Conservation (phyloP, 1,284 basidiomycete genomes). For the Rhizoctonia solani region DNA sequence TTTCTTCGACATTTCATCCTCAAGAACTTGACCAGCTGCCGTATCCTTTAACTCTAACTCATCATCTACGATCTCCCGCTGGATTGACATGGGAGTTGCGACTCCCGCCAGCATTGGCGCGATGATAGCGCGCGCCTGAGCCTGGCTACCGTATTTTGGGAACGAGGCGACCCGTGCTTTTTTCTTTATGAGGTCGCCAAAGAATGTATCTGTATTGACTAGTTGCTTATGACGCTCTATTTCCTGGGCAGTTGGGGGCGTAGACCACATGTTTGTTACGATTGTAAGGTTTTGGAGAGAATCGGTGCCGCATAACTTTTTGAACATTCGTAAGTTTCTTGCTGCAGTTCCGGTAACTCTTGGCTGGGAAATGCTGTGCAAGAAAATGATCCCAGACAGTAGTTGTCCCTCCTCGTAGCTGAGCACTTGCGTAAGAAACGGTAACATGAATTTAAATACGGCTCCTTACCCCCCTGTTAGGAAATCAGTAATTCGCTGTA, state of each 20-base stretch:
- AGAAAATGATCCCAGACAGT: conserved; percentile 34
- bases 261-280: conserved; percentile 43
- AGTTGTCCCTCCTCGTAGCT: conserved; percentile 41
- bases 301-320: conserved; percentile 30
- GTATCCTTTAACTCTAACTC: background rate
- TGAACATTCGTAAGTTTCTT: conserved; percentile 30
- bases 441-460: background rate
- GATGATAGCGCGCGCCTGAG: conserved; percentile 15
- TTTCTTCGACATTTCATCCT: too few species aligned
- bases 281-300: conserved; percentile 40
- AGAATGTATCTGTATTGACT: background rate
- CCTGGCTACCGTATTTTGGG: background rate
- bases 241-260: background rate
- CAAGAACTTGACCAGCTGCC: too few species aligned
- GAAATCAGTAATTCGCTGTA: conserved; percentile 33
- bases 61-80: conserved; percentile 14
- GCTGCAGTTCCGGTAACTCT: conserved; percentile 28
- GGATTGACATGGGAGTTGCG: background rate
- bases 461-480: conserved; percentile 3
- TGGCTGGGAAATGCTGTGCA: conserved; percentile 36
- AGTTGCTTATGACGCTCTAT: background rate
- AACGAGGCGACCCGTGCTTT: background rate
- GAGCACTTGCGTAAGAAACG: background rate
- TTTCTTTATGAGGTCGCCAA: background rate
- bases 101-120: background rate